phyloP scores from a whole-genome alignment of 2,329 filamentous ascomycete genomes.

The Pyrenophora seminiperda region DNA sequence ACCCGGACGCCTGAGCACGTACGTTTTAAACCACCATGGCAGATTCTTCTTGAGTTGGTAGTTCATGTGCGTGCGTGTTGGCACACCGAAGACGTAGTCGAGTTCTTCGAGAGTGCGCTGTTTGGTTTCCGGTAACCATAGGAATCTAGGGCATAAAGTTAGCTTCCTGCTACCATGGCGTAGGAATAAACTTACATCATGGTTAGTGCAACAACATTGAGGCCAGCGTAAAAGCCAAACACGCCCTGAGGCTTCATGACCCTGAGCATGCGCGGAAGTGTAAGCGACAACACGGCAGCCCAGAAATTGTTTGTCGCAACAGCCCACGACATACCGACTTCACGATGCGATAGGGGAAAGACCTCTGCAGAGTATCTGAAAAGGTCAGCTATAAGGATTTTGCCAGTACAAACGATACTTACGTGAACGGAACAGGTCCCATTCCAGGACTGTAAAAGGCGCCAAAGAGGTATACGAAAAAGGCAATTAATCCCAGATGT shows the following conservation, averaged over 20 bases:
- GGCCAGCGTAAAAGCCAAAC: constrained; percentile 65
- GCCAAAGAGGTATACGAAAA: constrained; percentile 64
- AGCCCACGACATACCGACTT: constrained; percentile 72
- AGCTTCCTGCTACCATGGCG: not conserved
- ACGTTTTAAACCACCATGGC: constrained; percentile 56
- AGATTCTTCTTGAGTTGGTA: constrained; percentile 40
- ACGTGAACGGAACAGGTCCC: constrained; percentile 55
- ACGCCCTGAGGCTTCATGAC: constrained; percentile 59
- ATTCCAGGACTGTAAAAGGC: constrained; percentile 50
- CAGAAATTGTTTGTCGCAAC: constrained; percentile 69
- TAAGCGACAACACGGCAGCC: constrained; percentile 65
- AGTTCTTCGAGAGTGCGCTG: constrained; percentile 56
- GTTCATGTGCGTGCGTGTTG: constrained; percentile 48
- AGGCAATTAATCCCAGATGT: constrained; percentile 57
- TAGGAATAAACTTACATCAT: constrained; percentile 56
- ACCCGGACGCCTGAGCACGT: constrained; percentile 48
- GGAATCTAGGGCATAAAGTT: constrained; percentile 47
- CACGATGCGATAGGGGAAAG: constrained; percentile 71
- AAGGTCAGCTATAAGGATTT: no score
- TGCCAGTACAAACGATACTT: no score
- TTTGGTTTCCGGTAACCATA: constrained; percentile 59
- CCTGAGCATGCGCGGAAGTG: constrained; percentile 63
- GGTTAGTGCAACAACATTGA: constrained; percentile 65
- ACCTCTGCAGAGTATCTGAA: constrained; percentile 58
- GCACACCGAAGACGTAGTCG: constrained; percentile 58